These are phyloP conservation scores for Seminavis robusta DNA, from an alignment of 108 stramenopile genomes.

Conservation along the genomic window DNA sequence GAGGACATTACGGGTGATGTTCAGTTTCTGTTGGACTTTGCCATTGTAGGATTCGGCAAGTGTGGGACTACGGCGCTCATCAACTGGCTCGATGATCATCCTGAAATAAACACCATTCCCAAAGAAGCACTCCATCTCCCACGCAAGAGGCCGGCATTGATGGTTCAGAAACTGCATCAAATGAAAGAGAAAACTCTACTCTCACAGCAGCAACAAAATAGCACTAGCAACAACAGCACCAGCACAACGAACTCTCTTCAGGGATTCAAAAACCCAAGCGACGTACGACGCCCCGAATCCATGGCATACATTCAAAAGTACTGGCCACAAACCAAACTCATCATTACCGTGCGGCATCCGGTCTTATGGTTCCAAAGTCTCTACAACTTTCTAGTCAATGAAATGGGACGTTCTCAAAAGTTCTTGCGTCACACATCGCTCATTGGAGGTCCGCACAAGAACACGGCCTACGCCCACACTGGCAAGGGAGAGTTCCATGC, in stretches of 20 bases:
- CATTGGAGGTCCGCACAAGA: no score
- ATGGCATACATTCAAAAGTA: conserved; percentile 7
- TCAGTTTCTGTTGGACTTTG: conserved; percentile 36
- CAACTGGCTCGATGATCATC: background rate
- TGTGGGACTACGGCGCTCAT: conserved; percentile 41
- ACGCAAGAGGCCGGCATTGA: background rate
- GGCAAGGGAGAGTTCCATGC: no score
- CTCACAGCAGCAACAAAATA: no score
- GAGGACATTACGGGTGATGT: conserved; percentile 1
- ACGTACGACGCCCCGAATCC: conserved; percentile 2
- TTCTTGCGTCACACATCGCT: no score
- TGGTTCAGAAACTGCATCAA: background rate
- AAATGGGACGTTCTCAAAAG: no score
- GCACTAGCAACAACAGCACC: background rate
- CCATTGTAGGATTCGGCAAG: conserved; percentile 57
- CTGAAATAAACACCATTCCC: background rate
- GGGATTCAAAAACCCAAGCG: conserved; percentile 15
- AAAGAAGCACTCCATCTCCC: background rate
- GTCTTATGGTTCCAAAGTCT: conserved; percentile 41
- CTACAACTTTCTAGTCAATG: conserved; percentile 29
- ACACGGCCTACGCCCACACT: no score
- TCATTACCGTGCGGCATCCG: conserved; percentile 51
- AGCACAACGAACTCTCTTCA: background rate
- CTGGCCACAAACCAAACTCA: conserved; percentile 34
- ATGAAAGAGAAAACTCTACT: no score